These are phyloP conservation scores for Lactuca saligna DNA, from an alignment of 129 eudicot species.

Conservation along the genomic window DNA sequence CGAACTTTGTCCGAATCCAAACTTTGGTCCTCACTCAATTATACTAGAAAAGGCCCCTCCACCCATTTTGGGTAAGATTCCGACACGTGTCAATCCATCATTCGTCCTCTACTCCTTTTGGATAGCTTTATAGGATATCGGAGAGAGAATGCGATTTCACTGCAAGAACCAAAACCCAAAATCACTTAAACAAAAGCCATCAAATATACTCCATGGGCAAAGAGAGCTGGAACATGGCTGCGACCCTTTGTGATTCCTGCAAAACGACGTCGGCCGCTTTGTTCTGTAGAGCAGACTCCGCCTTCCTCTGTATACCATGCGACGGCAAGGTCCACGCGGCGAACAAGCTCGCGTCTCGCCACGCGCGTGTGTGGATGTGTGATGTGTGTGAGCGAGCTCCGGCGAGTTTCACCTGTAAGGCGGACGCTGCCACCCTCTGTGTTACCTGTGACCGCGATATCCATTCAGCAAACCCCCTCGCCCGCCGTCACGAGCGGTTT, in stretches of 20 bases:
- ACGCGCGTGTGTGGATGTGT: conserved; percentile 85
- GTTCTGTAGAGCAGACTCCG: conserved; percentile 81
- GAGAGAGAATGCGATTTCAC: conserved; percentile 16
- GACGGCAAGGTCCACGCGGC: conserved; percentile 88
- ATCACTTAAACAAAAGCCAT: conserved; percentile 3
- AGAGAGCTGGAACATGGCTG: conserved; percentile 44
- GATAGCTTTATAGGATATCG: conserved; percentile 16
- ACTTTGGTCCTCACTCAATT: conserved; percentile 12
- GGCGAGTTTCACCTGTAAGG: conserved; percentile 79
- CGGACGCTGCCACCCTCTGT: conserved; percentile 88
- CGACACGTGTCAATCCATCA: conserved; percentile 32
- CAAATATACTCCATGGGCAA: conserved; percentile 31
- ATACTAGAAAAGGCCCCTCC: conserved; percentile 9
- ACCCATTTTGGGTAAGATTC: conserved; percentile 43
- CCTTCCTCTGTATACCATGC: conserved; percentile 65
- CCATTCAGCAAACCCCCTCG: conserved; percentile 76
- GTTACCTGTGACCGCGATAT: conserved; percentile 74
- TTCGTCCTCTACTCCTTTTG: conserved; percentile 18
- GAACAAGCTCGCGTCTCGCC: conserved; percentile 89
- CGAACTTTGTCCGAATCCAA: conserved; percentile 12
- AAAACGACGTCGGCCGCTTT: conserved; percentile 59
- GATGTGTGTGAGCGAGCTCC: conserved; percentile 90
- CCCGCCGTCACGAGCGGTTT: conserved; percentile 86
- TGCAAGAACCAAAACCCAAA: conserved; percentile 1
- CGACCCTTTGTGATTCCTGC: conserved; percentile 75